These are phyloP conservation scores for Salvia hispanica DNA, from an alignment of 257 asterid genomes.

Conservation along the genomic window DNA sequence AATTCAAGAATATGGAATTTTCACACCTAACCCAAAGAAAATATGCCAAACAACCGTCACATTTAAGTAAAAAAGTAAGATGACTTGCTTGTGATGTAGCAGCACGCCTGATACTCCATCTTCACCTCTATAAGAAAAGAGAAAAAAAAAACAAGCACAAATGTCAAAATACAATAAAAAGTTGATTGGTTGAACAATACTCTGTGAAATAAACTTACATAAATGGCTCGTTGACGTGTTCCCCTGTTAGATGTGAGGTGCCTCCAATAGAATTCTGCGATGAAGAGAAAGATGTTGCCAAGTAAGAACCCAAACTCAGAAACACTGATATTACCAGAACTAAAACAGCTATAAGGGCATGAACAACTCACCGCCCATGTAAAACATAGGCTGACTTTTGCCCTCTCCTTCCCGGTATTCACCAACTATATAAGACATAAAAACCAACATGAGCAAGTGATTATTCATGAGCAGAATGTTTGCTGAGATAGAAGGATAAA, in stretches of 20 bases:
- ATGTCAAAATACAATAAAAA: conserved; percentile 30
- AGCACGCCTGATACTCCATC: conserved; percentile 99
- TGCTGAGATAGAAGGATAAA: background rate
- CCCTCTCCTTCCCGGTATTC: conserved; percentile 97
- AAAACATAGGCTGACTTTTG: conserved; percentile 94
- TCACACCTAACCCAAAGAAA: conserved; percentile 27
- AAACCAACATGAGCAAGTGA: conserved; percentile 29
- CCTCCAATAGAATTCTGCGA: conserved; percentile 97
- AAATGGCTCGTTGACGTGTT: conserved; percentile 94
- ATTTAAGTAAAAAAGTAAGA: conserved; percentile 56
- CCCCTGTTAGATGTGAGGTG: conserved; percentile 84
- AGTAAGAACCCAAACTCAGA: conserved; percentile 31
- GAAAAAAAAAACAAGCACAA: conserved; percentile 29
- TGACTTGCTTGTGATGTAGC: conserved; percentile 99
- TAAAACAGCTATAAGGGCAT: conserved; percentile 16
- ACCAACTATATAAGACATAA: conserved; percentile 65
- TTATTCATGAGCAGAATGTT: background rate
- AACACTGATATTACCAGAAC: conserved; percentile 17
- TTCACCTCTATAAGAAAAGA: conserved; percentile 58
- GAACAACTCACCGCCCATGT: conserved; percentile 91
- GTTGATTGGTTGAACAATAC: conserved; percentile 15
- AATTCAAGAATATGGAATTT: conserved; percentile 6
- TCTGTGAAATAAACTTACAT: conserved; percentile 54
- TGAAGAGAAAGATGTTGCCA: conserved; percentile 13
- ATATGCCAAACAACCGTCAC: conserved; percentile 59